These are phyloP conservation scores for Aspergillus diversus DNA, from an alignment of 495 filamentous ascomycete species.

Conservation along the genomic window DNA sequence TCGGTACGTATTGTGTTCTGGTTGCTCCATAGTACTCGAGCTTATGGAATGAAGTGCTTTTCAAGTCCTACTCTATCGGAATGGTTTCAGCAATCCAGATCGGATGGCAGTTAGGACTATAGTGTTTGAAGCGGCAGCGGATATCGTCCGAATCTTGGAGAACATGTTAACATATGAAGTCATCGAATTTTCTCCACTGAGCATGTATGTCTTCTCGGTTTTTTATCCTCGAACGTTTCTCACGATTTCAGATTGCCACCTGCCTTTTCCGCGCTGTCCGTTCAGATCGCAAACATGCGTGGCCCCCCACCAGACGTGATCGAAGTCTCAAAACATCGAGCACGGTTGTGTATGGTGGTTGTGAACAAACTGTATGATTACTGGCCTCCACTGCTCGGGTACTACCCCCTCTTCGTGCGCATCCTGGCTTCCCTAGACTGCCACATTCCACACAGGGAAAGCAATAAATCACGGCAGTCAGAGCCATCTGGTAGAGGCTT, in stretches of 20 bases:
- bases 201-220: not conserved
- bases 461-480: not conserved
- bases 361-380: slow-evolving; percentile 14
- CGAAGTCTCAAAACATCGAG: slow-evolving; percentile 26
- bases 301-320: slow-evolving; percentile 15
- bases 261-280: slow-evolving; percentile 23
- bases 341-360: slow-evolving; percentile 30
- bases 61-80: slow-evolving; percentile 7
- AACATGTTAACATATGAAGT: slow-evolving; percentile 13
- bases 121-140: slow-evolving; percentile 10
- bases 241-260: slow-evolving; percentile 18
- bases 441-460: not conserved
- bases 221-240: not conserved
- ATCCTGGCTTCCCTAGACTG: slow-evolving; percentile 4
- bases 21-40: not conserved
- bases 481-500: not conserved
- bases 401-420: slow-evolving; percentile 15
- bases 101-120: slow-evolving; percentile 3
- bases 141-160: slow-evolving; percentile 13
- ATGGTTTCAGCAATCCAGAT: slow-evolving; percentile 2
- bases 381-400: slow-evolving; percentile 7
- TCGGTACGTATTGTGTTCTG: too few relatives aligned
- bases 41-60: not conserved
- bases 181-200: not conserved
- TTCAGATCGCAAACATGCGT: slow-evolving; percentile 28